Conservation (phyloP, 306 rosid genomes). For the Rosa persica region DNA sequence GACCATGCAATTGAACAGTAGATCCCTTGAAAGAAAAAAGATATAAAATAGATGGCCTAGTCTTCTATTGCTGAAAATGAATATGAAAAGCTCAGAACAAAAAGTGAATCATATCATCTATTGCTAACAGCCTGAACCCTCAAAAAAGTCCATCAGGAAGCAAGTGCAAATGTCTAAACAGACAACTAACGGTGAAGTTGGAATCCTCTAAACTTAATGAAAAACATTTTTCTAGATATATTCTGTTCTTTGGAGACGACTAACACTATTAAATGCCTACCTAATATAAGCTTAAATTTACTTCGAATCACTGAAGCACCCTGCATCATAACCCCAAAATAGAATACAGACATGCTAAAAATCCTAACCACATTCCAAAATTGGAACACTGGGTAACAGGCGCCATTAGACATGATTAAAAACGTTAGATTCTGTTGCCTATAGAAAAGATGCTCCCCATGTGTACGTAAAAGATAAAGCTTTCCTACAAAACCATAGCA, state of each 20-base stretch:
- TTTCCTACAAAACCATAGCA: constrained; percentile 11
- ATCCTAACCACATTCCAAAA: constrained; percentile 1
- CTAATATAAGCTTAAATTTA: background rate
- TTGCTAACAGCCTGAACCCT: background rate
- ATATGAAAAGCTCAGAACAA: background rate
- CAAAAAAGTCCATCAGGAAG: background rate
- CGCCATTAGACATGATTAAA: background rate
- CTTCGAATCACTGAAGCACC: background rate
- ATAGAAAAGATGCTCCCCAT: constrained; percentile 10
- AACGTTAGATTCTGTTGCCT: background rate
- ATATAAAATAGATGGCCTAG: background rate
- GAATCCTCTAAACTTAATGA: background rate
- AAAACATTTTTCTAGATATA: background rate
- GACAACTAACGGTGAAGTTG: background rate
- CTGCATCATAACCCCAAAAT: constrained; percentile 3
- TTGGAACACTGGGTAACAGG: background rate
- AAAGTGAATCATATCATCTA: background rate
- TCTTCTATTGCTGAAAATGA: background rate
- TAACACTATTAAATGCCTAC: background rate
- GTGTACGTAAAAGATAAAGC: background rate
- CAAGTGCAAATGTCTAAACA: background rate
- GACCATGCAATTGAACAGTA: background rate
- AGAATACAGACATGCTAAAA: background rate
- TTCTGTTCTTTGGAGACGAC: background rate
- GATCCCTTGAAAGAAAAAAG: background rate